Evolutionary conservation across 2,329 filamentous ascomycete genomes (phyloP).

Genomic region (Venturia aucupariae): DNA sequence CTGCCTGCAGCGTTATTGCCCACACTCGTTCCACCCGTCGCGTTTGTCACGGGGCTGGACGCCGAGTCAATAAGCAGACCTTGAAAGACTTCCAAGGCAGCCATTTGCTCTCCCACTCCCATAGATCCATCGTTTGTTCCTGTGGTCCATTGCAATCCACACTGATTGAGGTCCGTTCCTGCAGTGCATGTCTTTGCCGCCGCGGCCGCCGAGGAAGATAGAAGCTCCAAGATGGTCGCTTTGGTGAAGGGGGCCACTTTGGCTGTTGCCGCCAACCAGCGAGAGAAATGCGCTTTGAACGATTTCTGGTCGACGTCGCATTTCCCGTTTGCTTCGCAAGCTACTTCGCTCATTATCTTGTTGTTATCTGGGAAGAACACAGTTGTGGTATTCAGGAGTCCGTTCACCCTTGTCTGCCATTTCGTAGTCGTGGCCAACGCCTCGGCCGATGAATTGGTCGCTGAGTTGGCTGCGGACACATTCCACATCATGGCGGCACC

Average conservation of each 20-base stretch:
- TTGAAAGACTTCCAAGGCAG: conserved; percentile 45
- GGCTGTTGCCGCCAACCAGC: conserved; percentile 34
- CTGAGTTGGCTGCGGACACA: conserved; percentile 15
- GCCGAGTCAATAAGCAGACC: conserved; percentile 28
- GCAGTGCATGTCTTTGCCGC: conserved; percentile 48
- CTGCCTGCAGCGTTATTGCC: conserved; percentile 32
- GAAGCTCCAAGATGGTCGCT: conserved; percentile 38
- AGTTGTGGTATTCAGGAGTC: conserved; percentile 28
- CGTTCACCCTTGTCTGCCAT: conserved; percentile 21
- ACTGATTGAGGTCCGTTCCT: conserved; percentile 37
- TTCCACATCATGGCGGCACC: conserved; percentile 42
- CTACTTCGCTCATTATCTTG: conserved; percentile 38
- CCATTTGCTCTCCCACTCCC: conserved; percentile 53
- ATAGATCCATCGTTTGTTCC: conserved; percentile 20
- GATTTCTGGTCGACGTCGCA: conserved; percentile 40
- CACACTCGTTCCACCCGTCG: conserved; percentile 42
- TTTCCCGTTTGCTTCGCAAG: conserved; percentile 36
- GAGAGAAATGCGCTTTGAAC: conserved; percentile 36
- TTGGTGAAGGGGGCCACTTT: conserved; percentile 31
- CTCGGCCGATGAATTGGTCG: conserved; percentile 18
- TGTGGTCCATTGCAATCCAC: conserved; percentile 39
- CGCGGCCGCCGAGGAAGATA: conserved; percentile 46
- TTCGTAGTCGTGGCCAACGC: conserved; percentile 25
- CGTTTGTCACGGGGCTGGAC: conserved; percentile 34
- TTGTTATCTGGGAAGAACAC: conserved; percentile 28